Evolutionary conservation across 495 filamentous ascomycete species (phyloP), one percentile per base, ranked within the genome.

Genomic region (Tuber calosporum): DNA sequence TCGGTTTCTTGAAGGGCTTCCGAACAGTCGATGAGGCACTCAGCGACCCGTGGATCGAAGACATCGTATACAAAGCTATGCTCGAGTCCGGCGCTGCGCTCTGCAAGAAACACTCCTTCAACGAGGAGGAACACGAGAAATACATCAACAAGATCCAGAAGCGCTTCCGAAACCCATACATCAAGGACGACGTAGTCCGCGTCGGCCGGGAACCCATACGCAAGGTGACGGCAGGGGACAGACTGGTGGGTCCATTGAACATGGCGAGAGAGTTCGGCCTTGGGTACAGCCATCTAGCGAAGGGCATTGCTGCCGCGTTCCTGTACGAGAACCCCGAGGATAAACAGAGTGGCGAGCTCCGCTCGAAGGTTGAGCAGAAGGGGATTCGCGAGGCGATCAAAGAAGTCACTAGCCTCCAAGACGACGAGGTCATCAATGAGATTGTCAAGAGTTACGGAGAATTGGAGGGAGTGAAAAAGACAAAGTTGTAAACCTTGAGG

Each of bases 191-290:
- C 53, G 92, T 97, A 45, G 93, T 93, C 85, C 95, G 95, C 80
- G 95, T 99, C 75, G 95, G 94, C 69, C 94, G 95, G 81, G 95
- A 94, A 58, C 95, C 95, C 15, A 84, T 98, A 72, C 89, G 95
- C 82, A 99, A 99, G 87, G 86, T 98, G 20, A 89, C 89, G 72
- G 91, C 93, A 81, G 92, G 93, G 83, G 95, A 99, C 83, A 92
- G 95, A 45, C 96, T 99, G 85, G 91, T 99, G 82, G 93, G 92
- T 75, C 95, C 95, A 17, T 48, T 74, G 22, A 79, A 76, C 67
- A 79, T 82, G 77, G 74, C 74, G 5, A 39, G 73, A 20, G 80
- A 80, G 34, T 81, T 72, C 41, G 77, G 77, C 4, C 67, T 82
- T 26, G 76, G 72, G 45, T 73, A 77, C 30, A 67, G 77, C n/a